A percentile compares a stretch with the other conserved stretches of the same genome.
These are phyloP conservation scores for Phalaenopsis aphrodite DNA, from an alignment of 106 monocot genomes.

Conservation along the genomic window DNA sequence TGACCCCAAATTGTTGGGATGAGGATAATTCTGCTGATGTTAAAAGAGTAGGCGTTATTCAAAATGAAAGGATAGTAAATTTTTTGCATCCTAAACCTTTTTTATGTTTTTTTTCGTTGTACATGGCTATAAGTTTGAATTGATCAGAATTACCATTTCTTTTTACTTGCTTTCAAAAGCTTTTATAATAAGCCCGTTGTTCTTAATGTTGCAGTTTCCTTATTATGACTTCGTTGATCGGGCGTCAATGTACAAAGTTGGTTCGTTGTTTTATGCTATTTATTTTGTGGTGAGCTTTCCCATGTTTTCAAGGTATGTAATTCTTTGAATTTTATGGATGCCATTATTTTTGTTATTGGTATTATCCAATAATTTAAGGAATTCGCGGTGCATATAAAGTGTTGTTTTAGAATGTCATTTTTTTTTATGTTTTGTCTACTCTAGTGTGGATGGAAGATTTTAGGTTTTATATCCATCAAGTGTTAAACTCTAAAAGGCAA, in stretches of 20 bases:
- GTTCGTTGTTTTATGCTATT: constrained; percentile 94
- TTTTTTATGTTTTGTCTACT: neutral
- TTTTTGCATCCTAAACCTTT: neutral
- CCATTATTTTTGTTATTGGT: neutral
- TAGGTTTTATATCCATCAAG: too few relatives aligned
- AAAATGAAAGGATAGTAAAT: neutral
- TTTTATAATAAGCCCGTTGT: neutral
- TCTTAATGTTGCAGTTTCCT: constrained; percentile 67
- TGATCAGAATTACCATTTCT: constrained; percentile 1
- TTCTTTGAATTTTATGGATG: constrained; percentile 1
- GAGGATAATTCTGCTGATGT: neutral
- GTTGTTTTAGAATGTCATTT: neutral
- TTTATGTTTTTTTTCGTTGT: neutral
- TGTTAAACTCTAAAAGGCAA: too few relatives aligned
- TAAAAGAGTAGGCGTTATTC: neutral
- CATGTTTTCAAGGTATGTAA: constrained; percentile 82
- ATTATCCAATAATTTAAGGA: neutral
- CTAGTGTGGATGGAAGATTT: neutral
- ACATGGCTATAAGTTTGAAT: neutral
- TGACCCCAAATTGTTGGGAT: neutral
- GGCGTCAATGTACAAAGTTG: constrained; percentile 83
- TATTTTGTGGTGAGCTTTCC: constrained; percentile 99
- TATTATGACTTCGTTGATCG: constrained; percentile 95
- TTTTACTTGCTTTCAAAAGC: neutral
- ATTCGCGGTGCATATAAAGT: neutral